Evolutionary conservation across 1,139 yeast species (phyloP), one percentile per base, ranked within the genome.

Genomic region (Debaryomycetaceae sp.): DNA sequence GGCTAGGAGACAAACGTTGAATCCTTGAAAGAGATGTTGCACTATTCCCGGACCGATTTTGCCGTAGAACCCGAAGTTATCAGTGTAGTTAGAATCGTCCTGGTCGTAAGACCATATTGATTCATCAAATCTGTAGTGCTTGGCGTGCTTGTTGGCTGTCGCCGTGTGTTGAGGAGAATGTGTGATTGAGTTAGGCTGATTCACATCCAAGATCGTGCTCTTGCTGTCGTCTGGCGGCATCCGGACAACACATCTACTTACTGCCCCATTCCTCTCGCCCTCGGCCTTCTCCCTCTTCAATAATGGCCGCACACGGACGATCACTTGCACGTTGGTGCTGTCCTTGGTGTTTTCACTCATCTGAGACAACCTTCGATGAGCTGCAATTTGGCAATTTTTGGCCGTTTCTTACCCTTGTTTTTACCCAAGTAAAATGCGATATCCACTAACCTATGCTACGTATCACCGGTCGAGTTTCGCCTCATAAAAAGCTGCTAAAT

Each of bases 1-100:
- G 0, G 93, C 91, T 54, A 86, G 70, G 8, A 86, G 75, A 59
- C 93, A 85, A 23, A 87, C 84, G 58, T 86, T 85, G 60, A 75
- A 86, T 0, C 95, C 95, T 45, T 74, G 74, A 52, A 84, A 71
- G 34, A 83, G 76, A 55, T 85, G 88, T 29, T 76, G 72, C n/a
- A 86, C 63, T 47, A 83, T 68, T 37, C 78, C 81, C 3, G 74
- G 70, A 0, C 90, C 93, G 5, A 81, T 68, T 11, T 67, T 63
- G 3, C 63, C 55, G 56, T 83, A 86, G 11, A 84, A 78, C 3
- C 61, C 59, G 6, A 55, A 43, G 56, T 85, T 89, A 42, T 71
- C 70, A 3, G 73, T 71, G 56, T 66, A 80, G 45, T 68, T 53
- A 1, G 54, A 43, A 39, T 68, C 68, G 0, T 49, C 38, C 1